A percentile compares a stretch with the other conserved stretches of the same genome.
These are phyloP conservation scores for Coprinopsis strossmayeri DNA, from an alignment of 768 basidiomycete genomes.

Conservation along the genomic window DNA sequence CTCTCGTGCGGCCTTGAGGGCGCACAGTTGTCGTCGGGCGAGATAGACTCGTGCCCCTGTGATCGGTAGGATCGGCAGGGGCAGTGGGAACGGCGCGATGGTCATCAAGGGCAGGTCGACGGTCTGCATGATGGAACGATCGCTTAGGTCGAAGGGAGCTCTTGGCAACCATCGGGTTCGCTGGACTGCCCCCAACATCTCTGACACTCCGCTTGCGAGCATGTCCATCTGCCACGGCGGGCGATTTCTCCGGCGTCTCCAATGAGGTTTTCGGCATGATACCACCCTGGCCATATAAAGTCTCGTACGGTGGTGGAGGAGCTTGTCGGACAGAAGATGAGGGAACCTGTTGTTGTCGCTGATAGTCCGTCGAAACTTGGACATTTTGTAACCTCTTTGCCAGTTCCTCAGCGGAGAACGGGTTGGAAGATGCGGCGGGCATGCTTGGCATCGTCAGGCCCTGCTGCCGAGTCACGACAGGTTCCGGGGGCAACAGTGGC, in stretches of 20 bases:
- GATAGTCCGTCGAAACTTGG: constrained; percentile 25
- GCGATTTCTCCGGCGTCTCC: neutral
- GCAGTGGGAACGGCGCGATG: constrained; percentile 22
- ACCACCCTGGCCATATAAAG: constrained; percentile 7
- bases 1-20: constrained; percentile 10
- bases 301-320: constrained; percentile 6
- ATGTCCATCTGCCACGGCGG: neutral
- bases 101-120: constrained; percentile 25
- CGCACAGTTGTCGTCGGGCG: constrained; percentile 1
- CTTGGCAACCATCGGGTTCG: constrained; percentile 1
- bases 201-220: constrained; percentile 2
- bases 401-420: constrained; percentile 54
- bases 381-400: constrained; percentile 50
- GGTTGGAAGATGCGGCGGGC: constrained; percentile 16
- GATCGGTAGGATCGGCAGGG: constrained; percentile 22
- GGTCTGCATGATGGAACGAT: constrained; percentile 53
- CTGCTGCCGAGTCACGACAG: constrained; percentile 27
- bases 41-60: constrained; percentile 8
- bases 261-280: neutral
- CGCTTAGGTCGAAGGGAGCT: constrained; percentile 42
- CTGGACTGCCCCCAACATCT: constrained; percentile 11
- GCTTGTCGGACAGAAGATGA: neutral
- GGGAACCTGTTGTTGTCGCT: constrained; percentile 6
- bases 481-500: neutral
- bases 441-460: constrained; percentile 39